Evolutionary conservation across 495 filamentous ascomycete genomes (phyloP).

Genomic region (Podospora sp.): DNA sequence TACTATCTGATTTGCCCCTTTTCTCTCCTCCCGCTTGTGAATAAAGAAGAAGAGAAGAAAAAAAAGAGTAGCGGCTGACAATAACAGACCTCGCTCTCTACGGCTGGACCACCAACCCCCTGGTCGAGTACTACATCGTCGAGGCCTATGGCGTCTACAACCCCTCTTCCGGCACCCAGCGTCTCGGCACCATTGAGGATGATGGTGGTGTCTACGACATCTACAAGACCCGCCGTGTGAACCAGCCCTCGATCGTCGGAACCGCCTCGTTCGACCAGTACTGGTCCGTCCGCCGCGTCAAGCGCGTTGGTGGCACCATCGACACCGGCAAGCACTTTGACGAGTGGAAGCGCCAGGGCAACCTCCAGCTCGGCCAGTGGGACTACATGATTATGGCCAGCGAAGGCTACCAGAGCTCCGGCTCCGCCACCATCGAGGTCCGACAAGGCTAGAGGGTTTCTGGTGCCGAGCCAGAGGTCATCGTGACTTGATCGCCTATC

Average conservation of each 20-base stretch:
- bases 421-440: conserved; percentile 43
- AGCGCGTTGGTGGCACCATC: conserved; percentile 43
- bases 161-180: conserved; percentile 43
- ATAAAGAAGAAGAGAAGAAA: not conserved
- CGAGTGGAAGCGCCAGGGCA: conserved; percentile 47
- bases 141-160: conserved; percentile 62
- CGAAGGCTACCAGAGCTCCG: conserved; percentile 49
- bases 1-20: not conserved
- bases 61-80: not conserved
- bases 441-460: conserved; percentile 1
- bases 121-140: conserved; percentile 68
- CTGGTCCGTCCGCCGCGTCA: conserved; percentile 55
- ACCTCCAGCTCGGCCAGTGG: conserved; percentile 49
- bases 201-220: conserved; percentile 67
- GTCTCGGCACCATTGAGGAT: conserved; percentile 56
- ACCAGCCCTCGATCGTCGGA: conserved; percentile 61
- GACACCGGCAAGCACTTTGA: conserved; percentile 55
- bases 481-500: not conserved
- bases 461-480: not conserved
- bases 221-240: conserved; percentile 57
- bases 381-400: conserved; percentile 59
- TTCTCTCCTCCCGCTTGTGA: not conserved
- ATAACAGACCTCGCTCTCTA: conserved; percentile 46
- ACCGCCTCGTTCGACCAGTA: conserved; percentile 64
- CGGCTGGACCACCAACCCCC: conserved; percentile 62